Evolutionary conservation across 1,284 basidiomycete species (phyloP).

Genomic region (Leccinum fallax): DNA sequence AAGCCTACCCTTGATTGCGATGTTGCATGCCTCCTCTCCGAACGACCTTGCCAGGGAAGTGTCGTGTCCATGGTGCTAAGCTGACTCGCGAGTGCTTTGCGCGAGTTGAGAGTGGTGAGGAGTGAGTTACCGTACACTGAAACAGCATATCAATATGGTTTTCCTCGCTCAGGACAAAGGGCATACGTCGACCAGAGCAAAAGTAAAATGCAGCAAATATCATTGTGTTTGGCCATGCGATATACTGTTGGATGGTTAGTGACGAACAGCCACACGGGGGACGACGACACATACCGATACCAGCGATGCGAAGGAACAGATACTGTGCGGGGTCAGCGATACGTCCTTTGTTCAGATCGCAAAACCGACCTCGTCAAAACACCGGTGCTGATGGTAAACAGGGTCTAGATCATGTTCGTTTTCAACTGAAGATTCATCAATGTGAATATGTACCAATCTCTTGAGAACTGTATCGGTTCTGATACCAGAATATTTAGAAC

Average conservation of each 20-base stretch:
- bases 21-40: conserved; percentile 2
- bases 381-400: conserved; percentile 54
- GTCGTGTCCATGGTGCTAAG: conserved; percentile 9
- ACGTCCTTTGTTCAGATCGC: background rate
- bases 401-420: conserved; percentile 36
- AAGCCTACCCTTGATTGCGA: conserved; percentile 13
- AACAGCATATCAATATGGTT: background rate
- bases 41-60: conserved; percentile 6
- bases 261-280: background rate
- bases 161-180: background rate
- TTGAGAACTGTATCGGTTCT: conserved; percentile 52
- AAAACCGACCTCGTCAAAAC: conserved; percentile 37
- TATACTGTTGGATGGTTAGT: conserved; percentile 32
- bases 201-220: conserved; percentile 55
- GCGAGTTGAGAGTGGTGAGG: conserved; percentile 52
- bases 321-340: conserved; percentile 20
- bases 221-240: conserved; percentile 41
- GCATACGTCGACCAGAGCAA: conserved; percentile 49
- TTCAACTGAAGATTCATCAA: background rate
- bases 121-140: conserved; percentile 51
- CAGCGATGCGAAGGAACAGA: conserved; percentile 47
- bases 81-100: conserved; percentile 36
- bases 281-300: conserved; percentile 36
- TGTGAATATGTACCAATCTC: conserved; percentile 39
- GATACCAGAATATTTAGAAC: conserved; percentile 2